Conservation (phyloP, 2,329 filamentous ascomycete genomes). For the Hypoxylon sp. region DNA sequence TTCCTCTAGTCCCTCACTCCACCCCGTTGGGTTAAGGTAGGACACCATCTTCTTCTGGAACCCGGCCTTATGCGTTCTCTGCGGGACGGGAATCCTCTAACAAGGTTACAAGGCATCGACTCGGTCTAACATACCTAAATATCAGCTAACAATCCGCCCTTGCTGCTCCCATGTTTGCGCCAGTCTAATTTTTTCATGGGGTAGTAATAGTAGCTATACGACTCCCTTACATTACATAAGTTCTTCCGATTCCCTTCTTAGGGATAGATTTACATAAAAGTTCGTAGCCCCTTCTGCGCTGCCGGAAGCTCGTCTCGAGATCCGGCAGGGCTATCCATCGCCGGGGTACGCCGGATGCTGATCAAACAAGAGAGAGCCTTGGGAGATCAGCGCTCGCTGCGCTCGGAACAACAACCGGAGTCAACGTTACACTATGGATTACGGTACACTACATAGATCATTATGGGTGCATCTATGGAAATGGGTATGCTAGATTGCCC, state of each 20-base stretch:
- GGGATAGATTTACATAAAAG: background rate
- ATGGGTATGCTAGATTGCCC: conserved; percentile 24
- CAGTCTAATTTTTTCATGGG: background rate
- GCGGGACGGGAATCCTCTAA: background rate
- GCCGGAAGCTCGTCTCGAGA: background rate
- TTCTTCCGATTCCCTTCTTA: conserved; percentile 1
- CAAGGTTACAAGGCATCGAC: background rate
- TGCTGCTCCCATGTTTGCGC: background rate
- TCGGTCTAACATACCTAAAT: background rate
- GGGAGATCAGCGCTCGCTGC: background rate
- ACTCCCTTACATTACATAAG: background rate
- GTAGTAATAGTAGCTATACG: background rate
- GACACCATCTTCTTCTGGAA: background rate
- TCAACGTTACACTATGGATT: conserved; percentile 17
- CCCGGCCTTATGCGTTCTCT: background rate
- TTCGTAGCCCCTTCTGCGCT: background rate
- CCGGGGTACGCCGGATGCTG: background rate
- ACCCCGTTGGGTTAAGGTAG: background rate
- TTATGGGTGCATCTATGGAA: conserved; percentile 1
- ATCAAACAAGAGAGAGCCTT: background rate
- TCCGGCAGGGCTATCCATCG: background rate
- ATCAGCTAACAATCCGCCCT: background rate
- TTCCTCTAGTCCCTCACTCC: background rate
- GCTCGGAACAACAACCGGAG: conserved; percentile 15
- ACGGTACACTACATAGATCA: conserved; percentile 5